Percentiles rank a stretch among this genome's conserved stretches.
phyloP scores from a whole-genome alignment of 2,329 filamentous ascomycete species.

The Pyrenophora teres region DNA sequence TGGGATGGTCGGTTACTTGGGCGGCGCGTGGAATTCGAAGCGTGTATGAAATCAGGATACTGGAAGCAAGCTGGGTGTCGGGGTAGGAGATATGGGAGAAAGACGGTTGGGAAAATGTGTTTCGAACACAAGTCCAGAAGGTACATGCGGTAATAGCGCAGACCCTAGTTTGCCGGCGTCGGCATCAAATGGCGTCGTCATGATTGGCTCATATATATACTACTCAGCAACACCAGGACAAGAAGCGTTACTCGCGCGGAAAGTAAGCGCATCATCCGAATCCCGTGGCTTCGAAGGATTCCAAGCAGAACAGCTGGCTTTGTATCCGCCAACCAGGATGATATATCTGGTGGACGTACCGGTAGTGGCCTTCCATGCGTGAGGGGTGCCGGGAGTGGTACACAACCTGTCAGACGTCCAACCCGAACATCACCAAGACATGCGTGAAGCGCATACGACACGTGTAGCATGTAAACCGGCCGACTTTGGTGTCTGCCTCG shows the following conservation, averaged over 20 bases:
- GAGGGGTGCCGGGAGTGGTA: constrained; percentile 9
- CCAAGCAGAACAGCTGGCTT: neutral
- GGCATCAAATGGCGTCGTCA: constrained; percentile 28
- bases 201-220: constrained; percentile 30
- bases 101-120: constrained; percentile 16
- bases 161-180: constrained; percentile 28
- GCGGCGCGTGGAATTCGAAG: neutral
- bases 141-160: constrained; percentile 22
- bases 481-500: neutral
- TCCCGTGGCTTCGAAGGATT: constrained; percentile 6
- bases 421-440: too few species aligned
- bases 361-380: neutral
- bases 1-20: constrained; percentile 31
- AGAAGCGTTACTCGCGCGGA: constrained; percentile 17
- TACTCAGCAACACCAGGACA: constrained; percentile 21
- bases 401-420: neutral
- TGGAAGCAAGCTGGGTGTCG: neutral
- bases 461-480: too few species aligned
- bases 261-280: constrained; percentile 17
- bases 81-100: constrained; percentile 3
- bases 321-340: too few species aligned
- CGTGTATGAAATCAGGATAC: neutral
- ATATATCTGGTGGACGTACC: too few species aligned
- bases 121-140: constrained; percentile 11
- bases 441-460: too few species aligned